Evolutionary conservation across 129 eudicot genomes (phyloP), one percentile per base, ranked within the genome.

Genomic region (Heracleum sosnowskyi): DNA sequence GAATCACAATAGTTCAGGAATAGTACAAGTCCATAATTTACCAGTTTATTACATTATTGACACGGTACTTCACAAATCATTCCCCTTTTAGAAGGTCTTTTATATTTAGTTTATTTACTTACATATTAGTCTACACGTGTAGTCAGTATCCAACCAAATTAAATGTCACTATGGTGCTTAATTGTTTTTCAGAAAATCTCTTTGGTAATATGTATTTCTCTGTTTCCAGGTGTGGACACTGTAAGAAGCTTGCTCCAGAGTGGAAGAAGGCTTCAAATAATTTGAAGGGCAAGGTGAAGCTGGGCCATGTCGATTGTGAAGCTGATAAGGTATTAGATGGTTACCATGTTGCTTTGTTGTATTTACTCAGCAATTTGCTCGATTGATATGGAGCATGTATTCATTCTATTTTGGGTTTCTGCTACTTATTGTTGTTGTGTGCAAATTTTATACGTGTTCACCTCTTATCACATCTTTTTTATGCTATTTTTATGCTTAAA

Each of bases 161-260:
- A 73, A 11, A 13, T 5, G 36, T 64, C 31, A 41, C 8, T 24
- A 26, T 41, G 55, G 26, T 41, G 7, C 37, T 3, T 11, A 5
- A 6, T 13, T 4, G 16, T 18, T 35, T 41, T 28, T 1, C 5
- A 0, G 8, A 49, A 49, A 1, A 11, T 41, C 39, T 34, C 68
- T 10, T 34, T n/a, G 39, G 33, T 77, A 28, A 72, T 41, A 51
- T 22, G 13, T 69, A 33, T 63, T 47, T 41, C 64, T 42, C 74
- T 84, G 42, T 73, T 75, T 55, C 72, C 75, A 95, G 98, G 98
- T 91, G 98, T 83, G 98, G 98, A 34, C 98, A 95, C 85, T 95
- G 98, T 86, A 91, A 95, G 86, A 91, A 95, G 87, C 98, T 95
- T 86, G 92, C 96, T 76, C 98, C 98, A 51, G 98, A 95, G 83